Base-by-base conservation (phyloP, 805 yeast genomes). In the Lipomyces japonicus region DNA sequence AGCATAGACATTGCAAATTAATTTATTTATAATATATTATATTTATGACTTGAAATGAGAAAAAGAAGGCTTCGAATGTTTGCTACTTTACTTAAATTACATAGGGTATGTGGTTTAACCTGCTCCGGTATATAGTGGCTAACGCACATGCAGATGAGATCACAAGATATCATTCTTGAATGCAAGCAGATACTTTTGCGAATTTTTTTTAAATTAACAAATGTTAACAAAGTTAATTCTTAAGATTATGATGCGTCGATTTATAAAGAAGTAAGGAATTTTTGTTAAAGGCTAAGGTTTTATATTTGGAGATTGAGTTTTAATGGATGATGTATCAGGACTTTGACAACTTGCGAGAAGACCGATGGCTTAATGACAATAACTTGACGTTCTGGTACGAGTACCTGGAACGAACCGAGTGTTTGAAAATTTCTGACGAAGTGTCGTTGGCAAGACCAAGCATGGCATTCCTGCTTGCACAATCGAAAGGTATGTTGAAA, bases 331-430 rank as follows among this genome's bases (percentile, higher is more conserved):
- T 26, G 12, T 37, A 2, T 19, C 24, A 47, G 21, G 93, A 86
- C 61, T 55, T 83, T 7, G 70, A 68, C 39, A 81, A 78, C 57
- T 65, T 85, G 14, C 68, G 72, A 44, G 80, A 82, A 18, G 84
- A 77, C 31, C 83, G 82, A 61, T 85, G 93, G 91, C 68, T 85
- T 26, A 82, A 81, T 59, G 91, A 84, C 61, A 82, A 82, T 60
- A 79, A 82, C 58, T 75, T 85, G 34, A 70, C 84, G 0, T 77
- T 83, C 47, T 66, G 82, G 18, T 85, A 74, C 64, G 88, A 82
- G 61, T 73, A 74, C 51, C 62, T 79, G n/a, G 76, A 73, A 49
- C 61, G 70, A 2, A 55, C 65, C 14, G 44, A 42, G 30, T 31
- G 28, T 10, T 37, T 23, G n/a, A 19, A 16, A 14, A 23, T 19